phyloP scores from a whole-genome alignment of 352 stramenopile species.

The Pythium oligandrum region DNA sequence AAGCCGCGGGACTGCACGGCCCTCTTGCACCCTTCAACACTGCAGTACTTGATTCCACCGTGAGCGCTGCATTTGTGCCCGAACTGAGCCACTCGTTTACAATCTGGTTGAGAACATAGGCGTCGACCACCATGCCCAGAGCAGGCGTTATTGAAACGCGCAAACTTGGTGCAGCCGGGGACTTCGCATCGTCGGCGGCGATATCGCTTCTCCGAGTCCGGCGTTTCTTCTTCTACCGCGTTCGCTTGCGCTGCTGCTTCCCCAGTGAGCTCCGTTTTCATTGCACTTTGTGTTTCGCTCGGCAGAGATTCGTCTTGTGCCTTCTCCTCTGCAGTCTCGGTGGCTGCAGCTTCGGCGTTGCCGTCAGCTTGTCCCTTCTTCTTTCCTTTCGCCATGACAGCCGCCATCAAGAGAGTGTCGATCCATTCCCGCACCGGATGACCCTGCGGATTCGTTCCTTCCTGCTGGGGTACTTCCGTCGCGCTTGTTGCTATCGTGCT shows the following conservation, averaged over 20 bases:
- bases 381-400: conserved; percentile 68
- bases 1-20: conserved; percentile 79
- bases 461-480: conserved; percentile 1
- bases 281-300: no score
- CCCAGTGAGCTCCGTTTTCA: no score
- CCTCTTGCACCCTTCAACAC: conserved; percentile 57
- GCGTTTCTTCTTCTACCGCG: neutral
- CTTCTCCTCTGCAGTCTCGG: neutral
- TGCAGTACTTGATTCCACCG: conserved; percentile 73
- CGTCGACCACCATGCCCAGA: conserved; percentile 67
- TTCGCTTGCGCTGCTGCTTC: neutral
- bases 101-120: conserved; percentile 64
- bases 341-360: neutral
- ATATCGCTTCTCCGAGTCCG: conserved; percentile 37
- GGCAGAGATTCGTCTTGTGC: neutral
- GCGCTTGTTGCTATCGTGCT: conserved; percentile 1
- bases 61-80: conserved; percentile 80
- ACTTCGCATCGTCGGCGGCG: conserved; percentile 61
- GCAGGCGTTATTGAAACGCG: conserved; percentile 74
- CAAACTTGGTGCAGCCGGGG: conserved; percentile 65
- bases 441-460: conserved; percentile 2
- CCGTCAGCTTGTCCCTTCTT: conserved; percentile 9
- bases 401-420: conserved; percentile 70
- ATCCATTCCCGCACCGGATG: conserved; percentile 74
- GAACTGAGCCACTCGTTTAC: conserved; percentile 68